These are phyloP conservation scores for Cladosporium colombiae DNA, from an alignment of 2,329 filamentous ascomycete genomes.

Conservation along the genomic window DNA sequence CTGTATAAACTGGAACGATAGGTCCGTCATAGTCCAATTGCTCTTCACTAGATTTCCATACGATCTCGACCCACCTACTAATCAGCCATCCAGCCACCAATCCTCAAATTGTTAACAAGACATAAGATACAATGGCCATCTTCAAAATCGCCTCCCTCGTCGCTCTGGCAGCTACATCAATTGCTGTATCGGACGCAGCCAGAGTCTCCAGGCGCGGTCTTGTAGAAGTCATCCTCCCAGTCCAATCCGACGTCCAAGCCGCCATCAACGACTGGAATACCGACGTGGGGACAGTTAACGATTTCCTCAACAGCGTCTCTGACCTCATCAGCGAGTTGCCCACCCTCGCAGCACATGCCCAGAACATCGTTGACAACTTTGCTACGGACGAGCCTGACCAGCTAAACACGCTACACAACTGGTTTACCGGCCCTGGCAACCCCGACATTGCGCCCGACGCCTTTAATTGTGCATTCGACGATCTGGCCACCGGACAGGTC, in stretches of 20 bases:
- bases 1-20: too few relatives aligned
- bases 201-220: background rate
- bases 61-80: too few relatives aligned
- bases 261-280: slow-evolving; percentile 35
- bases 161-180: background rate
- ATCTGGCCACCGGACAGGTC: slow-evolving; percentile 16
- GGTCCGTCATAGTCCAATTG: too few relatives aligned
- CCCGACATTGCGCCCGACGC: slow-evolving; percentile 14
- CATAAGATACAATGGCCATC: background rate
- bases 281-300: slow-evolving; percentile 55
- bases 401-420: slow-evolving; percentile 23
- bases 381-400: slow-evolving; percentile 26
- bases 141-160: background rate
- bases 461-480: slow-evolving; percentile 22
- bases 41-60: too few relatives aligned
- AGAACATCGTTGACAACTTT: slow-evolving; percentile 1
- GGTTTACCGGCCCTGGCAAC: background rate
- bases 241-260: slow-evolving; percentile 14
- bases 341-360: slow-evolving; percentile 21
- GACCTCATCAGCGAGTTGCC: slow-evolving; percentile 6
- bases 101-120: too few relatives aligned
- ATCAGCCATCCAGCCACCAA: too few relatives aligned
- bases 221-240: background rate
- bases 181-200: background rate
- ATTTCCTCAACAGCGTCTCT: slow-evolving; percentile 56